Evolutionary conservation across 2,329 filamentous ascomycete genomes (phyloP).

Genomic region (Fusarium tupiense): DNA sequence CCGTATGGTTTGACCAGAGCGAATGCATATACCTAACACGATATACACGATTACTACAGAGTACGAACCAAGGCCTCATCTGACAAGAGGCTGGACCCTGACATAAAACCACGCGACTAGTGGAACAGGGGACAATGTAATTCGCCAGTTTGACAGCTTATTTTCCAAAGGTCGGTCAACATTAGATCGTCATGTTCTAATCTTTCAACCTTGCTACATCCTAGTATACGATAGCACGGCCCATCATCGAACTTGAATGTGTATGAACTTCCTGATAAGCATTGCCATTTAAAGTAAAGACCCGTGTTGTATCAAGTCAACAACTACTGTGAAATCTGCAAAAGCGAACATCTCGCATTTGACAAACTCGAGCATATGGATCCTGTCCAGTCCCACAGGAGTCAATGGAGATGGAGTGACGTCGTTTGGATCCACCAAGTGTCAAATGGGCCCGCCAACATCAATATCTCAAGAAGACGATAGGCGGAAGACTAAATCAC

Average conservation of each 20-base stretch:
- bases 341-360: not conserved
- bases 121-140: constrained; percentile 14
- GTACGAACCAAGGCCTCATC: not conserved
- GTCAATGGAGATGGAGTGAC: constrained; percentile 26
- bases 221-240: constrained; percentile 6
- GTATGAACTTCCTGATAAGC: not conserved
- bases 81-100: not conserved
- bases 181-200: constrained; percentile 30
- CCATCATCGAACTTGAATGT: not conserved
- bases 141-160: constrained; percentile 9
- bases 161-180: constrained; percentile 22
- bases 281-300: not conserved
- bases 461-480: constrained; percentile 27
- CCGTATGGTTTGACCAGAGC: not conserved
- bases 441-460: constrained; percentile 24
- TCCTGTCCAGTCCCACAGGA: not conserved
- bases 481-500: constrained; percentile 29
- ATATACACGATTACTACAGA: not conserved
- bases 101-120: constrained; percentile 4
- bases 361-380: not conserved
- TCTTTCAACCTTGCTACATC: constrained; percentile 11
- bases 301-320: not conserved
- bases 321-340: not conserved
- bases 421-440: constrained; percentile 32
- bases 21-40: not conserved